Conservation (phyloP, 495 filamentous ascomycete species). For the Xanthoparmelia taractica region DNA sequence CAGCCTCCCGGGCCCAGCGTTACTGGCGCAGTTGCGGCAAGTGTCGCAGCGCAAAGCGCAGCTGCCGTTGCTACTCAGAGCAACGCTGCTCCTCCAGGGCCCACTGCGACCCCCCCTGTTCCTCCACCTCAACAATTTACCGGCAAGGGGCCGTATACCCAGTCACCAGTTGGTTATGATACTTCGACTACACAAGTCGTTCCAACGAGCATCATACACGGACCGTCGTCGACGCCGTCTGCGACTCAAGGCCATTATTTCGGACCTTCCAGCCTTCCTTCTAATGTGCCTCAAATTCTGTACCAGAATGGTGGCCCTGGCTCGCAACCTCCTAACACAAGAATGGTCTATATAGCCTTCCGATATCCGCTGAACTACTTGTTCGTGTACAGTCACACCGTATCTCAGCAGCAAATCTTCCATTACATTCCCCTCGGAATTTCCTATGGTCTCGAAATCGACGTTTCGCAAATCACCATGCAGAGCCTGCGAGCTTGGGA, state of each 20-base stretch:
- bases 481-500: slow-evolving; percentile 70
- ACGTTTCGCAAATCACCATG: slow-evolving; percentile 50
- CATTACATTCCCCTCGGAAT: slow-evolving; percentile 67
- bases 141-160: slow-evolving; percentile 20
- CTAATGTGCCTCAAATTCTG: slow-evolving; percentile 30
- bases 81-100: neutral
- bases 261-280: slow-evolving; percentile 17
- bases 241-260: slow-evolving; percentile 11
- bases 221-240: slow-evolving; percentile 17
- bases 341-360: slow-evolving; percentile 80
- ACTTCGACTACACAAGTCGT: slow-evolving; percentile 19
- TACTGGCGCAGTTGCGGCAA: slow-evolving; percentile 4
- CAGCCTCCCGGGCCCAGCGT: neutral
- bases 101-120: neutral
- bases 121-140: neutral
- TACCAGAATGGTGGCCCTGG: slow-evolving; percentile 18
- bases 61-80: slow-evolving; percentile 1
- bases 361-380: slow-evolving; percentile 67
- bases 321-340: slow-evolving; percentile 51
- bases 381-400: slow-evolving; percentile 62
- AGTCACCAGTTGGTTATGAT: slow-evolving; percentile 24
- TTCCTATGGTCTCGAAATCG: slow-evolving; percentile 52
- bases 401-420: slow-evolving; percentile 83
- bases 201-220: slow-evolving; percentile 22
- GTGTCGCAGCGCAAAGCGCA: neutral